Evolutionary conservation across 306 rosid genomes (phyloP), one percentile per base, ranked within the genome.

Genomic region (Astragalus glycyphyllos): DNA sequence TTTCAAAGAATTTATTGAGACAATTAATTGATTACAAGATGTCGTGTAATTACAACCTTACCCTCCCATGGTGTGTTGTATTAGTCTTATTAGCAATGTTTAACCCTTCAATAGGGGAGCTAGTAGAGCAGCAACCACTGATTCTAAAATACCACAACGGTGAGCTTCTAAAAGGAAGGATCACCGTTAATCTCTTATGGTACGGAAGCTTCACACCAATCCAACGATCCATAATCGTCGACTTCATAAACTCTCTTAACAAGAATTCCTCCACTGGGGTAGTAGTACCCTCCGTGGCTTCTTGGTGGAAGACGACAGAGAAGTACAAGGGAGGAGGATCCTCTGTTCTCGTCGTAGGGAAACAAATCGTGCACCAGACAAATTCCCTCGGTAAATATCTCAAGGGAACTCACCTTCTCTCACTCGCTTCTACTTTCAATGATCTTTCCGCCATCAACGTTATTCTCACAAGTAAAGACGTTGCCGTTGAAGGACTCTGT

Each of bases 231-330:
- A 77, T 87, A 55, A 69, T 87, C 59, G 84, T 87, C 0, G 96
- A 92, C 65, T 92, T 92, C 73, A 23, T 92, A 1, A 84, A 84
- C 14, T 92, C 97, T 2, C 76, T 92, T 5, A 61, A 13, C 3
- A 26, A 26, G 3, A 26, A 26, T 47, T 7, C 23, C 15, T 31
- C 63, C 10, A 15, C 29, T 0, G 8, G 47, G n/a, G 42, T 69
- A 12, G 62, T 83, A 0, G 78, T 64, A 0, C 90, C 90, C 34
- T 84, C 90, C 5, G 85, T 81, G 0, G 71, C 89, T 0, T 66
- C 83, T 0, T 92, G 97, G 97, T 92, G 97, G 97, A 81, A 78
- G 11, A 87, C 96, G 44, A 92, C 94, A 7, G 89, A 80, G 69
- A 83, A 86, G 10, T 92, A 89, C 87, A 87, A 78, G 16, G 80